Evolutionary conservation across 257 asterid genomes (phyloP), one percentile per base, ranked within the genome.

Genomic region (Salvia rosmarinus): DNA sequence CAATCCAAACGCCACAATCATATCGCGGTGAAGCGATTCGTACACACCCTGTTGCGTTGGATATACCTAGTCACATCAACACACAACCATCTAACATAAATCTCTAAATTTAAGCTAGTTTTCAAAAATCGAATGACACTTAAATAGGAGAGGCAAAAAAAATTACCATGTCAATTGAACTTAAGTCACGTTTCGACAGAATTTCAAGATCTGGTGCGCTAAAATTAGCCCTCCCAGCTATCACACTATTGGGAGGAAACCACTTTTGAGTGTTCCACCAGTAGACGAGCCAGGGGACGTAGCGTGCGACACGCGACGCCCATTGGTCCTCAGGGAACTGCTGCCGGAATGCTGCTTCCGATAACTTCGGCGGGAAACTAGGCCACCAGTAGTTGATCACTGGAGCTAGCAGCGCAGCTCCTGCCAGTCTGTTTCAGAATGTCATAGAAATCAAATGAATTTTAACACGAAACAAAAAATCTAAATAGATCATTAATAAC

Each of bases 211-310:
- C 95, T 0, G 81, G 85, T 56, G 64, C 73, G 2, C 83, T 75
- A 6, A 86, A 72, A 62, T 72, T 86, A 6, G 90, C 72, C 34
- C 34, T 84, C 10, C 87, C 90, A 60, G 84, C 65, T 16, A 70
- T 50, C 20, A 83, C 89, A 72, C 90, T 90, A 14, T 89, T 84
- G 42, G 81, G 43, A 57, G 92, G 91, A 62, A 90, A 88, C 80
- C 77, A 74, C 77, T 85, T 77, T 79, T 86, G 95, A 39, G 95
- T 86, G 75, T 90, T 88, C 89, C 92, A 90, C 96, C 93, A 86
- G 74, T 88, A 78, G 55, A 84, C 79, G 3, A 88, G 90, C 86
- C 86, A 88, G 0, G 95, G 93, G 5, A 82, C 72, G 34, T 86
- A 80, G 50, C 81, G 83, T 2, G 95, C 90, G 6, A 90, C 93